Evolutionary conservation across 1,139 yeast species (phyloP), one percentile per base, ranked within the genome.

Genomic region (Citeromyces hawaiiensis): DNA sequence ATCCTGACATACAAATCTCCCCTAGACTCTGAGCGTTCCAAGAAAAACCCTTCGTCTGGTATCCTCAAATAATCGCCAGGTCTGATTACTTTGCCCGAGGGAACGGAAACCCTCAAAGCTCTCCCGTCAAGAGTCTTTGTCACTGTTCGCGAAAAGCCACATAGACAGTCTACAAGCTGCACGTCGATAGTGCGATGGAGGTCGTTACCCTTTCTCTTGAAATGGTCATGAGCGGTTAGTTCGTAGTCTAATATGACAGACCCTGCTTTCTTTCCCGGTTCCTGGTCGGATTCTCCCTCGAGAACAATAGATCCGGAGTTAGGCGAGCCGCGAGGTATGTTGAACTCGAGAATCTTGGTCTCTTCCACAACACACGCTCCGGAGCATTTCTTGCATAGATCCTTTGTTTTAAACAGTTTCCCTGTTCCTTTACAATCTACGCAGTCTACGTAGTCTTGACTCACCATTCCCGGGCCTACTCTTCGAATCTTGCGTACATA

Each of bases 101-200:
- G 83, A 0, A 83, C 72, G 3, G 75, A 61, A 29, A 83, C 59
- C 40, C 68, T 67, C 19, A 88, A 59, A 19, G 79, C 75, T 45
- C 97, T 72, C 9, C 83, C 91, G 56, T 91, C 97, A 42, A 88
- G 66, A 49, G 86, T 94, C 46, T 72, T 72, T n/a, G 82, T 61
- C 7, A 87, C 64, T 9, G 72, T 67, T 43, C 74, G 66, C 40
- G 59, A 55, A 51, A 87, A 82, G 3, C 97, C 97, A 47, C 87
- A 73, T 32, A 91, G 64, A 0, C 96, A 78, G 48, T 91, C 97
- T 5, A 76, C 76, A 40, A 91, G 63, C 2, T 94, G 69, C 30
- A 91, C 70, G 14, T 63, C 66, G 40, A 76, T 61, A 23, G 68
- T 63, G 6, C 85, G 69, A 47, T 71, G 74, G 39, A 91, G 61